Evolutionary conservation across 768 basidiomycete genomes (phyloP), one percentile per base, ranked within the genome.

Genomic region (Holtermanniella nyarrowii): DNA sequence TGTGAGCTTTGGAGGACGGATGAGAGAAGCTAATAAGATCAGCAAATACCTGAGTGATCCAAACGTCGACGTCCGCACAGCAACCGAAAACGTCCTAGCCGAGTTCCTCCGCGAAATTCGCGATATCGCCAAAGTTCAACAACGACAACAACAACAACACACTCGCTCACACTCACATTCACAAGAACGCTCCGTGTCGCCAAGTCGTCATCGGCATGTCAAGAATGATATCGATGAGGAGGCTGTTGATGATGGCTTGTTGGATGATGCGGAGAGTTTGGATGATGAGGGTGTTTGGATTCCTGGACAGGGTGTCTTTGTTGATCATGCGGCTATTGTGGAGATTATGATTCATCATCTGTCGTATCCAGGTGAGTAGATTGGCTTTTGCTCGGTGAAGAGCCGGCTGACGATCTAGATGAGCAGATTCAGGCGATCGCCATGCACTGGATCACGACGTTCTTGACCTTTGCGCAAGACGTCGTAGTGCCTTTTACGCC

Each of bases 11-110:
- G 16, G 22, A 73, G 85, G 75, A 22, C n/a, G 37, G 44, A 49
- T 42, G 37, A 16, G 10, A 37, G 31, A 7, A 16, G 31, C 31
- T 37, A 16, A 37, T 3, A 26, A 44, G 10, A 53, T 16, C 49
- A 93, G 90, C 59, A 89, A 86, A 74, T 99, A 96, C 68, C 82
- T 97, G 13, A 88, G 88, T 1, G 95, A 99, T 70, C 89, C 89
- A 0, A 90, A 83, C 1, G 84, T 86, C 62, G 93, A 99, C 62
- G 90, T 99, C 14, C 80, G 86, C 12, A 82, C 86, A 7, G 87
- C 87, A 12, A 90, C 93, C 4, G 88, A 95, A 67, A 85, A 84
- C 53, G 77, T 93, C 5, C 77, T 97, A 3, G 84, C 83, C 5
- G 88, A 90, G 56, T 89, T 97, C 60, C 76, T 97, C 41, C 80